Percentiles rank a stretch among this genome's conserved stretches.
Conservation (phyloP, 2,329 filamentous ascomycete genomes). For the Mycosphaerella sp. region DNA sequence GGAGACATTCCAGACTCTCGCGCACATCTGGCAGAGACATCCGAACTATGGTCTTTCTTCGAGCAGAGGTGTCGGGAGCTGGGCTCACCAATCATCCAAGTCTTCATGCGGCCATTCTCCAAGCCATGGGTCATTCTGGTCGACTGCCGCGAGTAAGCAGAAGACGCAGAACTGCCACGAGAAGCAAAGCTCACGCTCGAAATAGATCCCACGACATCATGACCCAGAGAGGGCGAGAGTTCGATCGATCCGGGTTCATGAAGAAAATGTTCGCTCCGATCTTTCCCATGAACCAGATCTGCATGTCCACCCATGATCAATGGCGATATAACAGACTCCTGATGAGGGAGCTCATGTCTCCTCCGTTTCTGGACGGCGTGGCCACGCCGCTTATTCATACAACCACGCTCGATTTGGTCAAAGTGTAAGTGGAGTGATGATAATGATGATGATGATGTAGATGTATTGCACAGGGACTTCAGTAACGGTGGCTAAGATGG, state of each 20-base stretch:
- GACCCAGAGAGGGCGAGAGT: conserved; percentile 41
- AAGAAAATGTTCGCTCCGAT: conserved; percentile 25
- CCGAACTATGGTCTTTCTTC: conserved; percentile 19
- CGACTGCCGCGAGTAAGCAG: conserved; percentile 36
- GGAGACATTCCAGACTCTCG: conserved; percentile 43
- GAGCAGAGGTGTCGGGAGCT: conserved; percentile 10
- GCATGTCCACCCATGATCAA: conserved; percentile 24
- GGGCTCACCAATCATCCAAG: conserved; percentile 43
- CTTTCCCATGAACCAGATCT: conserved; percentile 25
- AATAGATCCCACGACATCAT: conserved; percentile 40
- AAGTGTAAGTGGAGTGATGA: no score
- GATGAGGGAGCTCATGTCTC: conserved; percentile 29
- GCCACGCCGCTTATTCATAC: conserved; percentile 25
- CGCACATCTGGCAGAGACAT: conserved; percentile 33
- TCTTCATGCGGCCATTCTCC: conserved; percentile 43
- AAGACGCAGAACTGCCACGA: no score
- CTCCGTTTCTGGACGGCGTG: conserved; percentile 28
- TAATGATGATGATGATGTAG: no score
- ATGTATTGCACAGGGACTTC: no score
- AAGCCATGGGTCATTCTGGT: conserved; percentile 43
- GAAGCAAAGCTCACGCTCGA: no score
- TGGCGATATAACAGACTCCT: conserved; percentile 28
- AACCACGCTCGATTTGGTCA: no score
- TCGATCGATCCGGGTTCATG: conserved; percentile 39
- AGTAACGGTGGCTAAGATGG: background rate